phyloP scores from a whole-genome alignment of 805 yeast species.

The Candida yuanshanica region DNA sequence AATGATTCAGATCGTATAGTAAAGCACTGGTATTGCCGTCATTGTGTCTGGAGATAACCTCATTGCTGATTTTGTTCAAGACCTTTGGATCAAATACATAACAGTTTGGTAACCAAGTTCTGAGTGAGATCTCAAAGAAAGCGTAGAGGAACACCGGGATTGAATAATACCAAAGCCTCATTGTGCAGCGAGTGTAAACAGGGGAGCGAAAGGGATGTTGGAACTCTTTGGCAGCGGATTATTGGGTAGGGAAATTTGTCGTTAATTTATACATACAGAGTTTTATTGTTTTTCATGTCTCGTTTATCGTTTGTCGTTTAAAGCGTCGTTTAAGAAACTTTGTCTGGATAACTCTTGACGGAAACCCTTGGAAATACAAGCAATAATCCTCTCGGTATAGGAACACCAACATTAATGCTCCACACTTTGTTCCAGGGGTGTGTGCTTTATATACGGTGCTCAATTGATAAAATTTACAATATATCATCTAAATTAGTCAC shows the following conservation, averaged over 20 bases:
- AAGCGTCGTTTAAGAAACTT: too few relatives aligned
- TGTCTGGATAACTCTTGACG: too few relatives aligned
- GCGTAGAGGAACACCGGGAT: not conserved
- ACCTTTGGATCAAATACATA: constrained; percentile 66
- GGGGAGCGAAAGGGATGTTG: not conserved
- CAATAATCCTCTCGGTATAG: too few relatives aligned
- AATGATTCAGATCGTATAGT: constrained; percentile 54
- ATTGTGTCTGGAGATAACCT: constrained; percentile 31
- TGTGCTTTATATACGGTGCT: too few relatives aligned
- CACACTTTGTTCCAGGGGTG: too few relatives aligned
- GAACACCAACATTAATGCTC: too few relatives aligned
- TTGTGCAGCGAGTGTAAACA: not conserved
- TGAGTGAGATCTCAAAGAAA: constrained; percentile 22
- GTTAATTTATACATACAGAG: too few relatives aligned
- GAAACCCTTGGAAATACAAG: too few relatives aligned
- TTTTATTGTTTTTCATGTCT: too few relatives aligned
- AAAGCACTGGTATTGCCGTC: constrained; percentile 36
- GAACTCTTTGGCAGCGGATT: too few relatives aligned
- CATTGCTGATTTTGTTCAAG: constrained; percentile 53
- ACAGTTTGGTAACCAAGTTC: constrained; percentile 62
- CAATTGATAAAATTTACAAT: too few relatives aligned
- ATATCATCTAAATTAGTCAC: not conserved
- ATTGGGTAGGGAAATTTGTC: not conserved
- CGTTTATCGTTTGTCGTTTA: not conserved
- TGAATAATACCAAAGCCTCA: not conserved